A percentile compares a stretch with the other conserved stretches of the same genome.
These are phyloP conservation scores for Eucalyptus fibrosa DNA, from an alignment of 345 rosid genomes.

Conservation along the genomic window DNA sequence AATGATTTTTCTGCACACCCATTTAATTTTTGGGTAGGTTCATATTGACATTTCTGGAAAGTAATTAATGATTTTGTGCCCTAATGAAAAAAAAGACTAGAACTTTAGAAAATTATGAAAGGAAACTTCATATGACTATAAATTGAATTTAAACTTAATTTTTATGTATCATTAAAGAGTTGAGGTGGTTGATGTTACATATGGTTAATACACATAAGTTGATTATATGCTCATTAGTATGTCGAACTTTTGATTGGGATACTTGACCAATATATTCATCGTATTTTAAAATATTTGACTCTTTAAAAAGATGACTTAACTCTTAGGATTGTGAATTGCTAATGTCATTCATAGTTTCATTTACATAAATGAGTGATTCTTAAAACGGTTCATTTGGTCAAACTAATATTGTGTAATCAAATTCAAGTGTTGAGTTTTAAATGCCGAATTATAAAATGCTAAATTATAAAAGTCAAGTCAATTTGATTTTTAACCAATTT, in stretches of 20 bases:
- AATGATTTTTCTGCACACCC: neutral
- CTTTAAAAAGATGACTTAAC: neutral
- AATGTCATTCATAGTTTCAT: neutral
- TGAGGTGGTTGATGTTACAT: neutral
- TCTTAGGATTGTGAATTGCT: neutral
- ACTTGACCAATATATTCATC: neutral
- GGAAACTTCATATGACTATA: neutral
- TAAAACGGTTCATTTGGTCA: neutral
- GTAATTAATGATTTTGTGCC: neutral
- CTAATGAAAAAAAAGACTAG: neutral
- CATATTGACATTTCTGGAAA: neutral
- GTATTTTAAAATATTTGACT: neutral
- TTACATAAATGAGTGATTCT: neutral
- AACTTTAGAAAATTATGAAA: neutral
- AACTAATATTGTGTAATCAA: neutral
- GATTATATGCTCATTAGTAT: neutral
- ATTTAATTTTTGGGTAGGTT: neutral
- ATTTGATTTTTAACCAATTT: neutral
- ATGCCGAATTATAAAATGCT: neutral
- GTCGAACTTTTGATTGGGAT: neutral
- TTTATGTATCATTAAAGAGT: neutral
- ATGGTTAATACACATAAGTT: neutral
- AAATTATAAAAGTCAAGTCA: neutral
- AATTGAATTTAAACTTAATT: neutral
- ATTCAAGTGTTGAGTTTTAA: neutral